phyloP scores from a whole-genome alignment of 768 basidiomycete species.

The Kwoniella pini region DNA sequence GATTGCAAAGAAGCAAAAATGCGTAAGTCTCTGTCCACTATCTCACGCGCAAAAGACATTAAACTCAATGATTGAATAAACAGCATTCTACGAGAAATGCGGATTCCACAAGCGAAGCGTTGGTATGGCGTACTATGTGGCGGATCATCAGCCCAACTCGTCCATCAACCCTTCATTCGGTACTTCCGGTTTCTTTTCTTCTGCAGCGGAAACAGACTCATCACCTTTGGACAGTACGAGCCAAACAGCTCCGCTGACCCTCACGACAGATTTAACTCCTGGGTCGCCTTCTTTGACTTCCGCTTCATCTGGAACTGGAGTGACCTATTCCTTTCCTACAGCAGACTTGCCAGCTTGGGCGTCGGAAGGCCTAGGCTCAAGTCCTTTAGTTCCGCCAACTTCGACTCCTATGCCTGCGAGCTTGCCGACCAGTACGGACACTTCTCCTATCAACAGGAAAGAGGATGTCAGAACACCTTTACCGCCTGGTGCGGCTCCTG shows the following conservation, averaged over 20 bases:
- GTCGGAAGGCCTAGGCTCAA: conserved; percentile 24
- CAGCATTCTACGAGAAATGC: conserved; percentile 96
- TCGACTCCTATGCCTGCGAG: not conserved
- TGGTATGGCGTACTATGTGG: conserved; percentile 57
- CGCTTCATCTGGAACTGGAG: conserved; percentile 22
- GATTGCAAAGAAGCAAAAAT: conserved; percentile 88
- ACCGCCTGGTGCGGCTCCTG: conserved; percentile 41
- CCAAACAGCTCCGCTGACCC: not conserved
- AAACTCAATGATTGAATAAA: conserved; percentile 2
- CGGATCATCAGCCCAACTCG: not conserved
- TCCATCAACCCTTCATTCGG: not conserved
- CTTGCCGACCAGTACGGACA: not conserved
- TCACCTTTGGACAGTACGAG: not conserved
- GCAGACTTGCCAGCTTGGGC: conserved; percentile 28
- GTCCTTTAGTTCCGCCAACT: conserved; percentile 3
- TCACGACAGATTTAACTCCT: not conserved
- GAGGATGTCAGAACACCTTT: conserved; percentile 21
- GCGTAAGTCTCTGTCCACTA: conserved; percentile 65
- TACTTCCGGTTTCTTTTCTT: too few species aligned
- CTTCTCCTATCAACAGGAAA: not conserved
- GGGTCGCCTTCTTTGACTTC: conserved; percentile 22
- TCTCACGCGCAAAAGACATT: not conserved
- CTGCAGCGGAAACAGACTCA: too few species aligned
- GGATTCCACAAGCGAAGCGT: conserved; percentile 50
- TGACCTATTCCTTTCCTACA: conserved; percentile 23